Percentiles rank a stretch among this genome's conserved stretches.
These are phyloP conservation scores for Cutaneotrichosporon spelunceum DNA, from an alignment of 1,284 basidiomycete genomes.

Conservation along the genomic window DNA sequence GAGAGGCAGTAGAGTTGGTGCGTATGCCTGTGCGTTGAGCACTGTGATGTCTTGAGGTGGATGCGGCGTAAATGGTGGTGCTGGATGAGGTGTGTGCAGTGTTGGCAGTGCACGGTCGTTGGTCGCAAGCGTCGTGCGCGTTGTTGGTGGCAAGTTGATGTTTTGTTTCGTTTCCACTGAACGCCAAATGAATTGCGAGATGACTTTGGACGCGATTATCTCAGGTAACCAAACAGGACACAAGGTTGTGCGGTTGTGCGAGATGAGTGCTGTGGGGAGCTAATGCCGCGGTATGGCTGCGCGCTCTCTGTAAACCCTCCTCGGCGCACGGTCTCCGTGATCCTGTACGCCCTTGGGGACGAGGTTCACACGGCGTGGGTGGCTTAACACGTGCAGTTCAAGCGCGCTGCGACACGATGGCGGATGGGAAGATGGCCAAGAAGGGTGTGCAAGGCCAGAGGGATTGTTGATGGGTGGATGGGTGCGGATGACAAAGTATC, in stretches of 20 bases:
- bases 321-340: conserved; percentile 5
- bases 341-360: conserved; percentile 1
- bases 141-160: neutral
- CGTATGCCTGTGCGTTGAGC: neutral
- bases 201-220: neutral
- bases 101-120: neutral
- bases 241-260: neutral
- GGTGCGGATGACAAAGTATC: neutral
- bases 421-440: neutral
- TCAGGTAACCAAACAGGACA: neutral
- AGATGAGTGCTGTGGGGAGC: neutral
- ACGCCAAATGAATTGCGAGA: neutral
- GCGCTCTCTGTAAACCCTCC: neutral
- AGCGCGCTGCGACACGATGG: conserved; percentile 1
- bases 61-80: conserved; percentile 2
- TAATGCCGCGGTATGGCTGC: neutral
- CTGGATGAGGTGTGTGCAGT: neutral
- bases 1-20: conserved; percentile 8
- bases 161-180: neutral
- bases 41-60: conserved; percentile 5
- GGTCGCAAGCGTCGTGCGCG: neutral
- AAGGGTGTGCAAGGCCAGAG: conserved; percentile 4
- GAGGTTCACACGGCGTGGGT: conserved; percentile 4
- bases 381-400: conserved; percentile 6
- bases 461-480: conserved; percentile 9